Conservation (phyloP, 768 basidiomycete genomes). For the Naganishia antarctica region DNA sequence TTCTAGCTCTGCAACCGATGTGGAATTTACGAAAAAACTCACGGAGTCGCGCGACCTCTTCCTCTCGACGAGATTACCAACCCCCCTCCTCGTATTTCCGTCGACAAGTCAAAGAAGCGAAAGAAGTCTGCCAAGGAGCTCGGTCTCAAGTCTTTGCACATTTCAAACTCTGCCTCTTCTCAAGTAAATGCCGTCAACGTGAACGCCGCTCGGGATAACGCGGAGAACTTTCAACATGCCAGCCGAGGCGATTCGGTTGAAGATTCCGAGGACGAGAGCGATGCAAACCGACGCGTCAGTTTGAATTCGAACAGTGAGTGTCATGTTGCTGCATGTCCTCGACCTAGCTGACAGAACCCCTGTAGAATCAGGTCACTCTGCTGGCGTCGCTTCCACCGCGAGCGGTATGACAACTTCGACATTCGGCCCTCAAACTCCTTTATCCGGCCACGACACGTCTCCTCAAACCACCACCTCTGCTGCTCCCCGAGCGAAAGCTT, state of each 20-base stretch:
- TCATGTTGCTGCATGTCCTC: too few species aligned
- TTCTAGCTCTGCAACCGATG: constrained; percentile 26
- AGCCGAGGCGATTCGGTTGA: not conserved
- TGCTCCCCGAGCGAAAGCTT: not conserved
- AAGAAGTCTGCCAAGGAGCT: constrained; percentile 17
- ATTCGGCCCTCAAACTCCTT: constrained; percentile 7
- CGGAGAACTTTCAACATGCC: not conserved
- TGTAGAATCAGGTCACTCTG: constrained; percentile 8
- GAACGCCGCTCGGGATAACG: not conserved
- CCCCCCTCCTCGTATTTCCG: not conserved
- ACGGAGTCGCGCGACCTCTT: constrained; percentile 13
- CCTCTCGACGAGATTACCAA: constrained; percentile 11
- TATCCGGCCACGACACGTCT: not conserved
- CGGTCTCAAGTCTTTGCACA: constrained; percentile 14
- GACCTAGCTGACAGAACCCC: not conserved
- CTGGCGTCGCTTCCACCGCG: constrained; percentile 9
- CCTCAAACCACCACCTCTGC: not conserved
- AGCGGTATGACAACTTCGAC: constrained; percentile 5
- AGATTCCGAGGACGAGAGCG: constrained; percentile 1
- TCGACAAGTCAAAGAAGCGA: constrained; percentile 18
- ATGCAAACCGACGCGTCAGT: constrained; percentile 3
- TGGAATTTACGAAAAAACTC: constrained; percentile 25
- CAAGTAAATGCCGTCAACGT: constrained; percentile 3
- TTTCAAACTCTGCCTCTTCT: not conserved
- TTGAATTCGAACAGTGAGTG: constrained; percentile 17